These are phyloP conservation scores for Penicillium waksmanii DNA, from an alignment of 495 filamentous ascomycete species.

Conservation along the genomic window DNA sequence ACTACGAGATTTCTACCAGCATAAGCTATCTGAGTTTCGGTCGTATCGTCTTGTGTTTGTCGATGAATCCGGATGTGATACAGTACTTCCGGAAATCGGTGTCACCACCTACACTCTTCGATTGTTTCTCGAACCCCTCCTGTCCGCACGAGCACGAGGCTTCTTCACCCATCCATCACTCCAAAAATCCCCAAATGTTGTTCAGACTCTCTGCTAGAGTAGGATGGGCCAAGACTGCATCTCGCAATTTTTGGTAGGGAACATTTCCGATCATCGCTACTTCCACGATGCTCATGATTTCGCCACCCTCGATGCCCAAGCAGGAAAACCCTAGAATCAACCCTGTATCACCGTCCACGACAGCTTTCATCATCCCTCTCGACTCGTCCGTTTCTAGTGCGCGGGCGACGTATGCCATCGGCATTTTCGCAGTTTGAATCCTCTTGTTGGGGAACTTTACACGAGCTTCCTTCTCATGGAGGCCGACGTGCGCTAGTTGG, in stretches of 20 bases:
- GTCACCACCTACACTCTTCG: too few species aligned
- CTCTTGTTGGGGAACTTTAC: constrained; percentile 10
- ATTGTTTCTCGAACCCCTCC: too few species aligned
- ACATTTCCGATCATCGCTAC: constrained; percentile 43
- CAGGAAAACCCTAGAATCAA: constrained; percentile 38
- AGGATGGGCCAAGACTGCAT: constrained; percentile 55
- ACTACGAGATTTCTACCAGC: constrained; percentile 13
- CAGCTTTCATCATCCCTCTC: constrained; percentile 56
- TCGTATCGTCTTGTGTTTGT: constrained; percentile 11
- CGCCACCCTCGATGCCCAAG: constrained; percentile 55
- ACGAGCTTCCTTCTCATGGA: constrained; percentile 42
- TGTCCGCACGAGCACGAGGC: too few species aligned
- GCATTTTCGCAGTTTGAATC: constrained; percentile 51
- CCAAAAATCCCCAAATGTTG: too few species aligned
- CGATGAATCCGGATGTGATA: too few species aligned
- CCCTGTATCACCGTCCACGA: constrained; percentile 25
- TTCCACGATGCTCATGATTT: constrained; percentile 56
- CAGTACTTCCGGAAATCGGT: too few species aligned
- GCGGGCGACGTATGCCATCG: constrained; percentile 53
- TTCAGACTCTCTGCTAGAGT: constrained; percentile 44
- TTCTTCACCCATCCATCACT: too few species aligned
- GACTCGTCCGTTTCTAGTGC: constrained; percentile 56
- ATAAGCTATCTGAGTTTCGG: constrained; percentile 9
- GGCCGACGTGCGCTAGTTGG: constrained; percentile 54
- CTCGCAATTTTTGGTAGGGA: constrained; percentile 40